These are phyloP conservation scores for Citeromyces matritensis DNA, from an alignment of 805 yeast species.

Conservation along the genomic window DNA sequence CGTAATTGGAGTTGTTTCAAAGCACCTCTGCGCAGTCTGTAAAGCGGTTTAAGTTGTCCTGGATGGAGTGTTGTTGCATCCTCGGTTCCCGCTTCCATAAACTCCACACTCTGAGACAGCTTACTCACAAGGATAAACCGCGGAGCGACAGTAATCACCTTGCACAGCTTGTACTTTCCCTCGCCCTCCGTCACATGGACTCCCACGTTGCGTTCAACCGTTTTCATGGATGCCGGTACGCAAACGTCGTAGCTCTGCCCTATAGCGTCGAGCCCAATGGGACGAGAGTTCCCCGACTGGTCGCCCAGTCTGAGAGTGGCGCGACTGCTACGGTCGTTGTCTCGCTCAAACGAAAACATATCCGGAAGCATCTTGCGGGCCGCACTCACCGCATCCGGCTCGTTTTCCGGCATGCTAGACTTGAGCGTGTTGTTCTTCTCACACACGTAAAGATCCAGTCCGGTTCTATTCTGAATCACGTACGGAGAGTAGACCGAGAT, in stretches of 20 bases:
- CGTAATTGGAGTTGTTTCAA: conserved; percentile 49
- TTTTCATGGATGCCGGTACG: conserved; percentile 30
- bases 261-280: conserved; percentile 76
- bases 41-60: conserved; percentile 35
- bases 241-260: conserved; percentile 58
- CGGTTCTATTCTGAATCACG: conserved; percentile 69
- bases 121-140: conserved; percentile 63
- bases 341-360: conserved; percentile 72
- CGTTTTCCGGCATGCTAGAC: conserved; percentile 18
- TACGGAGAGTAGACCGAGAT: conserved; percentile 76
- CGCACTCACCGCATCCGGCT: conserved; percentile 10
- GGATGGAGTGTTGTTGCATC: conserved; percentile 6
- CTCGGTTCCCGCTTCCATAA: conserved; percentile 58
- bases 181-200: conserved; percentile 66
- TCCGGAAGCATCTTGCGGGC: conserved; percentile 33
- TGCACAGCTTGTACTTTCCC: conserved; percentile 67
- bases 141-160: conserved; percentile 71
- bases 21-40: conserved; percentile 39
- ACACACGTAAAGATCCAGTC: conserved; percentile 44
- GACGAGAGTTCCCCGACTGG: conserved; percentile 48
- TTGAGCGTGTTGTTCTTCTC: conserved; percentile 37
- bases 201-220: conserved; percentile 60
- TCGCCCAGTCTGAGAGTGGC: conserved; percentile 54
- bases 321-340: conserved; percentile 36
- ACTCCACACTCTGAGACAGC: conserved; percentile 35